Conservation (phyloP, 352 stramenopile species). For the Blastocystis sp. region DNA sequence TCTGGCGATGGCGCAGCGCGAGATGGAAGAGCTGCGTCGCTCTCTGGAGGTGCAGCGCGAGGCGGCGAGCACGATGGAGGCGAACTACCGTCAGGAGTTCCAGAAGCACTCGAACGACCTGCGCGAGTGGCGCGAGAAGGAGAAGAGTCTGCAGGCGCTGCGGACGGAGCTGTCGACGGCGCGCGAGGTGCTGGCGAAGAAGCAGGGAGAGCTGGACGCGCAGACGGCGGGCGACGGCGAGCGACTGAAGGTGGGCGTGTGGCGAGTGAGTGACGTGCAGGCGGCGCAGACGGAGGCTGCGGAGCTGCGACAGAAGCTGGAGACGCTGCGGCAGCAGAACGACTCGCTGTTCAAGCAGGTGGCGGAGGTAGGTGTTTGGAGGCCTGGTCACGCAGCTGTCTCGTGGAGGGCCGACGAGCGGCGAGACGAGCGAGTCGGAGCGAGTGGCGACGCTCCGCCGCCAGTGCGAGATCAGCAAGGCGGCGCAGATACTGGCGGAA, state of each 20-base stretch:
- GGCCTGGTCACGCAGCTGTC: background rate
- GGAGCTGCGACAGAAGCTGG: background rate
- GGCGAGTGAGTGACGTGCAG: background rate
- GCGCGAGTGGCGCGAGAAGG: background rate
- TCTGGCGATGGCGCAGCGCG: background rate
- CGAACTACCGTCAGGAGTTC: constrained; percentile 13
- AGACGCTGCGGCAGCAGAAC: constrained; percentile 7
- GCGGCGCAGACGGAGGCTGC: background rate
- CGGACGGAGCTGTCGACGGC: background rate
- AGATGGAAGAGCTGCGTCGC: background rate
- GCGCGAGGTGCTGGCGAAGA: background rate
- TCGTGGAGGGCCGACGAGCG: background rate
- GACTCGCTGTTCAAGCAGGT: constrained; percentile 38
- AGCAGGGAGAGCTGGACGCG: background rate
- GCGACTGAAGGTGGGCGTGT: background rate
- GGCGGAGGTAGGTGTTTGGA: background rate
- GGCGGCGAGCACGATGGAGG: constrained; percentile 1
- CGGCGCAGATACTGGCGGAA: background rate
- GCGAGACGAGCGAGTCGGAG: no score
- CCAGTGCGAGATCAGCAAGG: constrained; percentile 28
- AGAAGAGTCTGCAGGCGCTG: background rate
- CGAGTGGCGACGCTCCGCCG: constrained; percentile 8
- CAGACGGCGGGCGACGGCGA: background rate
- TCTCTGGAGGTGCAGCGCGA: background rate
- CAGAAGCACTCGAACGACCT: constrained; percentile 26